phyloP scores from a whole-genome alignment of 768 basidiomycete genomes.

The Phylloporus scabripes region DNA sequence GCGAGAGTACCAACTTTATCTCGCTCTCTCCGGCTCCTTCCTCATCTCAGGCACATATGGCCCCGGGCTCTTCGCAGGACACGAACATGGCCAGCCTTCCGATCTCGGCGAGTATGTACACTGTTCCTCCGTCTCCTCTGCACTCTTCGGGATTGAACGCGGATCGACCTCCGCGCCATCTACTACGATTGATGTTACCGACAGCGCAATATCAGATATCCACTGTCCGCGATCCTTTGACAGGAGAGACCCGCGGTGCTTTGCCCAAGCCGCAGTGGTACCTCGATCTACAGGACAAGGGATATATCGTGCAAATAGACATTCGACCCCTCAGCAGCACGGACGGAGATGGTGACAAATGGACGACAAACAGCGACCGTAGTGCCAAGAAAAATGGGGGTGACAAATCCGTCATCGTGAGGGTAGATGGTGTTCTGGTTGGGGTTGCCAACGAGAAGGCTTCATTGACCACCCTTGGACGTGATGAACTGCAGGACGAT shows the following conservation, averaged over 20 bases:
- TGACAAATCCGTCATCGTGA: slow-evolving; percentile 11
- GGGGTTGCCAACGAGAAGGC: slow-evolving; percentile 70
- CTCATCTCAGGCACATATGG: slow-evolving; percentile 3
- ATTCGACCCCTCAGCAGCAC: slow-evolving; percentile 45
- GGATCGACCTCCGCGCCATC: slow-evolving; percentile 56
- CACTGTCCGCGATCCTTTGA: slow-evolving; percentile 76
- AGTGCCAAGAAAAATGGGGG: slow-evolving; percentile 7
- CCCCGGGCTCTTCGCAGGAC: background rate
- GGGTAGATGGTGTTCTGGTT: slow-evolving; percentile 36
- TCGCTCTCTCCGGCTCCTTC: slow-evolving; percentile 22
- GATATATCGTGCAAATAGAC: slow-evolving; percentile 52
- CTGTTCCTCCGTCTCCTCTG: slow-evolving; percentile 75
- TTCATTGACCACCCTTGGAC: slow-evolving; percentile 60
- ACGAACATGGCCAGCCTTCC: slow-evolving; percentile 36
- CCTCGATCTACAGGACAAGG: slow-evolving; percentile 53
- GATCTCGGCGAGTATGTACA: slow-evolving; percentile 56
- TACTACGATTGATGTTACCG: slow-evolving; percentile 73
- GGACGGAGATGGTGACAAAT: slow-evolving; percentile 2
- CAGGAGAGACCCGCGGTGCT: slow-evolving; percentile 56
- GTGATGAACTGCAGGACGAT: slow-evolving; percentile 74
- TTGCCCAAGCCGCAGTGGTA: slow-evolving; percentile 72
- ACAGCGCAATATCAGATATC: slow-evolving; percentile 76
- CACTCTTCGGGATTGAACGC: slow-evolving; percentile 65
- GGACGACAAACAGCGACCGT: background rate
- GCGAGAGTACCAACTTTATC: slow-evolving; percentile 35